phyloP scores from a whole-genome alignment of 2,329 filamentous ascomycete genomes.

The Beauveria scarabaeidicola region DNA sequence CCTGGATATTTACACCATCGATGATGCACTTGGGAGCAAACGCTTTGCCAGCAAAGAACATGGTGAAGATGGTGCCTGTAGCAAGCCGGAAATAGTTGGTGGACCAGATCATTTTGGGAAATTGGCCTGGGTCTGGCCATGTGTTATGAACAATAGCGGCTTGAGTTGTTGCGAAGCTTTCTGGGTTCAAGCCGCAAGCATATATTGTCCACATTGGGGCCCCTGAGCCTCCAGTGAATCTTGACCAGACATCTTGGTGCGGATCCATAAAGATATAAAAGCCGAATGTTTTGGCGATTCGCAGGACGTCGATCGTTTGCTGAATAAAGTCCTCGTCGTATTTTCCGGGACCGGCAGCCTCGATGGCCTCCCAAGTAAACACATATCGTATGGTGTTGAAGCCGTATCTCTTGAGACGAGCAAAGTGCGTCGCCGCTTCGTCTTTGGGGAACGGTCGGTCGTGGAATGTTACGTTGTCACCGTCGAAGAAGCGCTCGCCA shows the following conservation, averaged over 20 bases:
- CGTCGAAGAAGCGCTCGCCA: slow-evolving; percentile 76
- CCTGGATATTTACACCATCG: slow-evolving; percentile 90
- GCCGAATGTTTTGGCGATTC: slow-evolving; percentile 78
- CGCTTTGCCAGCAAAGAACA: slow-evolving; percentile 85
- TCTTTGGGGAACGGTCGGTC: slow-evolving; percentile 73
- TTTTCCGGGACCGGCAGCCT: slow-evolving; percentile 78
- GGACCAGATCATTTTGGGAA: slow-evolving; percentile 99
- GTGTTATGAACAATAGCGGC: slow-evolving; percentile 94
- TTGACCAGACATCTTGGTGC: slow-evolving; percentile 97
- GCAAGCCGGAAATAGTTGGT: slow-evolving; percentile 90
- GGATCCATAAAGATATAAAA: slow-evolving; percentile 99
- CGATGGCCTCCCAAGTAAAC: slow-evolving; percentile 99
- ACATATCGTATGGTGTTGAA: slow-evolving; percentile 96
- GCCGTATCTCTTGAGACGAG: slow-evolving; percentile 75
- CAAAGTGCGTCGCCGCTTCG: slow-evolving; percentile 80
- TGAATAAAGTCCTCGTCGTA: slow-evolving; percentile 94
- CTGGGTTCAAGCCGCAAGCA: slow-evolving; percentile 82
- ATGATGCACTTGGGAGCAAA: slow-evolving; percentile 96
- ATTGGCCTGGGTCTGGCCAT: slow-evolving; percentile 73
- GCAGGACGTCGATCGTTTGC: slow-evolving; percentile 78
- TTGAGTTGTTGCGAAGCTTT: slow-evolving; percentile 76
- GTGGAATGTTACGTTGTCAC: slow-evolving; percentile 84
- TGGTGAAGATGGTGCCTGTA: slow-evolving; percentile 82
- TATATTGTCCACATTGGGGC: slow-evolving; percentile 98
- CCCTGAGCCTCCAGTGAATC: slow-evolving; percentile 87